phyloP scores from a whole-genome alignment of 768 basidiomycete species.

The Mycena rebaudengoi region DNA sequence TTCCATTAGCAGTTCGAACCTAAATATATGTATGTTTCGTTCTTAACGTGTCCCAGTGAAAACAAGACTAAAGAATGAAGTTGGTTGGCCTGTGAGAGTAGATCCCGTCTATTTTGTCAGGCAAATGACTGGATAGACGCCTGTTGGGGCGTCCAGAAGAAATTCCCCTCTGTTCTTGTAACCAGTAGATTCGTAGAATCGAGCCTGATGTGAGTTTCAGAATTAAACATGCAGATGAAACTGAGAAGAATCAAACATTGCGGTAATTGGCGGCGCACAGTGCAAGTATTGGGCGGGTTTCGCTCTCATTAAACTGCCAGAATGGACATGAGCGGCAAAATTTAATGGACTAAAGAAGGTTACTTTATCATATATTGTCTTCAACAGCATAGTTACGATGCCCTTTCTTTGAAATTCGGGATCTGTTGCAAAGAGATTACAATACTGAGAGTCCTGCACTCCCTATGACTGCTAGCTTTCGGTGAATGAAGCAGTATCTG shows the following conservation, averaged over 20 bases:
- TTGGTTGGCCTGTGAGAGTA: too few species aligned
- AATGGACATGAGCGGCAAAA: not conserved
- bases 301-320: slow-evolving; percentile 1
- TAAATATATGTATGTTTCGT: too few species aligned
- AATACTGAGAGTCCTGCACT: slow-evolving; percentile 38
- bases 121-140: slow-evolving; percentile 35
- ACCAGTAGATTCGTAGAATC: slow-evolving; percentile 22
- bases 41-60: too few species aligned
- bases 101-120: slow-evolving; percentile 20
- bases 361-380: slow-evolving; percentile 37
- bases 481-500: too few species aligned
- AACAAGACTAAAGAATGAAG: too few species aligned
- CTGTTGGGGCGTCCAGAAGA: slow-evolving; percentile 27
- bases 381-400: slow-evolving; percentile 33
- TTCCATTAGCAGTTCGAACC: too few species aligned
- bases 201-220: slow-evolving; percentile 1
- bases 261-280: slow-evolving; percentile 21
- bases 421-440: slow-evolving; percentile 37
- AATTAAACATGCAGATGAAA: too few species aligned
- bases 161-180: slow-evolving; percentile 14
- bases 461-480: slow-evolving; percentile 23
- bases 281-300: slow-evolving; percentile 9
- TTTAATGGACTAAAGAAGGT: not conserved
- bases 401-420: slow-evolving; percentile 36
- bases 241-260: slow-evolving; percentile 10